Evolutionary conservation across 345 rosid genomes (phyloP), one percentile per base, ranked within the genome.

Genomic region (Noccaea bulbosa): DNA sequence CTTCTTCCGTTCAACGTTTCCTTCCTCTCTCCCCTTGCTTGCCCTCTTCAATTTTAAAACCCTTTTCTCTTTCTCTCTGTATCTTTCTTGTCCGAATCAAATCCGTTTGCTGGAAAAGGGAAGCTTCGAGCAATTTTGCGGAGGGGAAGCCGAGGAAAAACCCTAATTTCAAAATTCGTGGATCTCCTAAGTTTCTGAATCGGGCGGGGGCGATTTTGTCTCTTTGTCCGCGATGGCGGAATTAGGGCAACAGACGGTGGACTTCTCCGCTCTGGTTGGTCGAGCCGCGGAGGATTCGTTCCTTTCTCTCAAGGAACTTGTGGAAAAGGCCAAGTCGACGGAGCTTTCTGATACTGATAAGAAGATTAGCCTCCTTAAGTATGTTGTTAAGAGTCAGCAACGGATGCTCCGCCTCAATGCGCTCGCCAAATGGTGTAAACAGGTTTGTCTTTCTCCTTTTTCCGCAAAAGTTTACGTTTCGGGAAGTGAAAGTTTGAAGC

Each of bases 351-450:
- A 95, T 77, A 73, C 86, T 15, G 94, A 95, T 44, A 91, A 90
- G 86, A 92, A 92, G 85, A 80, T 95, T 80, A 67, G 80, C 51
- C 85, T 95, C 58, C 83, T 95, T 59, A 92, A 90, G 88, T 95
- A 79, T 77, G 57, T 92, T 35, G 85, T 81, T 56, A 84, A 83
- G 80, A 92, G 94, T 50, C 97, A 88, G 78, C 99, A 95, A 72
- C 97, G 99, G 45, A 83, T 92, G 94, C 97, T 95, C 17, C 72
- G 97, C 2, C 98, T 95, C 68, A 86, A 86, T 82, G 97, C 91
- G 30, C 91, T 92, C 11, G 88, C 98, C 37, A 90, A 95, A 78
- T 95, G 99, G 99, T 95, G 98, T 77, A 91, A 89, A 78, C 99
- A 95, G 98, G 99, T 91, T 30, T 65, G 74, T 58, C 33, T 22